Percentiles rank a stretch among this genome's conserved stretches.
Conservation (phyloP, 2,329 filamentous ascomycete genomes). For the Aspergillus puulaauensis region DNA sequence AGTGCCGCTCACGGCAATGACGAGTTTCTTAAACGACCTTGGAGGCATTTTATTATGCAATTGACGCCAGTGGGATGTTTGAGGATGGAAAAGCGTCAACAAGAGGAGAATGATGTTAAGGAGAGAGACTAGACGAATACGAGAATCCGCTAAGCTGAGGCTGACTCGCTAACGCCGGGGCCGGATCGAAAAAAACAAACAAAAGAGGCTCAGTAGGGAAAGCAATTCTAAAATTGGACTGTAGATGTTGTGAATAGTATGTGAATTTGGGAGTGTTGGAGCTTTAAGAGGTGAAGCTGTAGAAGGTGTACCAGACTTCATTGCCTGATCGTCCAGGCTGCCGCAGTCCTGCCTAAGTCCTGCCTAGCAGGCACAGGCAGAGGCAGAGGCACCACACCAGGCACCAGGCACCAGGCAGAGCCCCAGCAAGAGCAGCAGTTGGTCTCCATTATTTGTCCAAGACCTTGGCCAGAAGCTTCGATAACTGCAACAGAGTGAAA, state of each 20-base stretch:
- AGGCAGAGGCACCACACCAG: background rate
- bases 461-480: background rate
- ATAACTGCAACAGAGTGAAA: too few relatives aligned
- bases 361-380: slow-evolving; percentile 1
- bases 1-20: slow-evolving; percentile 60
- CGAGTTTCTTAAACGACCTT: slow-evolving; percentile 26
- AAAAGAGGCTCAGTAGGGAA: background rate
- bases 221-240: background rate
- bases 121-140: background rate
- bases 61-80: background rate
- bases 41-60: slow-evolving; percentile 6
- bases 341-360: slow-evolving; percentile 2
- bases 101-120: background rate
- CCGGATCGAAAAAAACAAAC: background rate
- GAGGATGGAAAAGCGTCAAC: background rate
- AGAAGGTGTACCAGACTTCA: background rate
- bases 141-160: background rate
- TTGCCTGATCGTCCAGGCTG: slow-evolving; percentile 7
- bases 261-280: too few relatives aligned
- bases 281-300: background rate
- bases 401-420: background rate
- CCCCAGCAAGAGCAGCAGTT: background rate
- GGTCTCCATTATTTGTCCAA: background rate
- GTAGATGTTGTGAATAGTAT: background rate
- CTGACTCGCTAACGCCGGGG: background rate